A percentile compares a stretch with the other conserved stretches of the same genome.
Conservation (phyloP, 345 rosid species). For the Euphorbia pulcherrima region DNA sequence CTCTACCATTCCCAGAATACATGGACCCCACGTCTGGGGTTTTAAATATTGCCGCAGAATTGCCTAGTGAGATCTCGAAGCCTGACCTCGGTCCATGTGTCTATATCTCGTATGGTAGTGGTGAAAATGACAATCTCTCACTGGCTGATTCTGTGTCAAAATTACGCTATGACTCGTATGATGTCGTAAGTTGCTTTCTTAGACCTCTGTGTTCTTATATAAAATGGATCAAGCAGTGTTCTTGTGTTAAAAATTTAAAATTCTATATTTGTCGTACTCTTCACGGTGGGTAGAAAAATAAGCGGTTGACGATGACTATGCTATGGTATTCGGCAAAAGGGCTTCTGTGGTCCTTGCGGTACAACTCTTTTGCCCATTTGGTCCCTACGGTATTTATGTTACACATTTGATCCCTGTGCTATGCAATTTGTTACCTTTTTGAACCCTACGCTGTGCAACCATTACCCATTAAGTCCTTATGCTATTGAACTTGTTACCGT, state of each 20-base stretch:
- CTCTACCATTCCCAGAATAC: slow-evolving; percentile 76
- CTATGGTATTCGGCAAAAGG: background rate
- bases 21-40: slow-evolving; percentile 69
- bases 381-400: too few relatives aligned
- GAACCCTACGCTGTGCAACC: too few relatives aligned
- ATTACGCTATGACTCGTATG: slow-evolving; percentile 63
- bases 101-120: slow-evolving; percentile 69
- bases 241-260: too few relatives aligned
- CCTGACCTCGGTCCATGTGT: slow-evolving; percentile 75
- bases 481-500: too few relatives aligned
- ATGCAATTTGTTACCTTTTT: too few relatives aligned
- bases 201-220: background rate
- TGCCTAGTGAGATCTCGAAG: slow-evolving; percentile 41
- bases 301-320: too few relatives aligned
- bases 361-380: too few relatives aligned
- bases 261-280: too few relatives aligned
- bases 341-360: too few relatives aligned
- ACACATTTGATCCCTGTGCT: too few relatives aligned
- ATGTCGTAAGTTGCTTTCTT: slow-evolving; percentile 50
- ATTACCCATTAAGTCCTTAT: too few relatives aligned
- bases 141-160: slow-evolving; percentile 58
- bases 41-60: slow-evolving; percentile 66
- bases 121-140: slow-evolving; percentile 55
- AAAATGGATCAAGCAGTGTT: background rate
- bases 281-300: too few relatives aligned